phyloP scores from a whole-genome alignment of 1,139 yeast species.

The Suhomyces maxii region DNA sequence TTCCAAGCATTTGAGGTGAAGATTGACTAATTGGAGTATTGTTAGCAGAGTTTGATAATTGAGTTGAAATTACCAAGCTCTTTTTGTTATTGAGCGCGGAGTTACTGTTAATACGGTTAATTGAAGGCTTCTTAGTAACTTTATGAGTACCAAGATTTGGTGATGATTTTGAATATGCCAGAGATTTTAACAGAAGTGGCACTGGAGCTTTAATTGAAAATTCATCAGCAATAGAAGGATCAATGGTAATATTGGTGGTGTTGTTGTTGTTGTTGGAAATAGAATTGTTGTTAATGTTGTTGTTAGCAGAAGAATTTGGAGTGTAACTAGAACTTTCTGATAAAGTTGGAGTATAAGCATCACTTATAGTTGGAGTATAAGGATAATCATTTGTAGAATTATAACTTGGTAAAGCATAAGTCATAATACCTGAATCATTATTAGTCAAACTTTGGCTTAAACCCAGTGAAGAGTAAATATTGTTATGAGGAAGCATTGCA shows the following conservation, averaged over 20 bases:
- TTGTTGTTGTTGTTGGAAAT: too few species aligned
- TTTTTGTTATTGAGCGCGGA: conserved; percentile 17
- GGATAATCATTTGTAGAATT: conserved; percentile 16
- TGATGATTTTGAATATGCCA: conserved; percentile 15
- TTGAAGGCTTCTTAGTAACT: conserved; percentile 23
- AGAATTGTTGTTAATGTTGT: conserved; percentile 2
- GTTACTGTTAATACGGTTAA: conserved; percentile 19
- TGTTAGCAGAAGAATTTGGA: conserved; percentile 19
- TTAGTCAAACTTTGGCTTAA: conserved; percentile 8
- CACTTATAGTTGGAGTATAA: conserved; percentile 21
- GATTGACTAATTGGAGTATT: conserved; percentile 16
- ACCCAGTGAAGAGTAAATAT: conserved; percentile 4
- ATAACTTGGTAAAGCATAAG: conserved; percentile 8
- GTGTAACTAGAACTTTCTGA: conserved; percentile 24
- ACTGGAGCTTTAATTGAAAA: conserved; percentile 16
- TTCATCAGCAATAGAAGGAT: conserved; percentile 10
- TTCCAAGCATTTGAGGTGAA: conserved; percentile 17
- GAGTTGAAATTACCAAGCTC: conserved; percentile 21
- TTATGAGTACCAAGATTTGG: conserved; percentile 17
- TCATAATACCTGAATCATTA: conserved; percentile 3
- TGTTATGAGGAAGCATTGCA: conserved; percentile 5
- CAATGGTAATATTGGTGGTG: background rate
- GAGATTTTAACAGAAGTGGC: conserved; percentile 15
- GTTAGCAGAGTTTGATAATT: conserved; percentile 13
- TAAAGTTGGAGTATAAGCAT: conserved; percentile 23